Evolutionary conservation across 176 grass and related monocot genomes (phyloP), one percentile per base, ranked within the genome.

Genomic region (Rhynchospora breviuscula): DNA sequence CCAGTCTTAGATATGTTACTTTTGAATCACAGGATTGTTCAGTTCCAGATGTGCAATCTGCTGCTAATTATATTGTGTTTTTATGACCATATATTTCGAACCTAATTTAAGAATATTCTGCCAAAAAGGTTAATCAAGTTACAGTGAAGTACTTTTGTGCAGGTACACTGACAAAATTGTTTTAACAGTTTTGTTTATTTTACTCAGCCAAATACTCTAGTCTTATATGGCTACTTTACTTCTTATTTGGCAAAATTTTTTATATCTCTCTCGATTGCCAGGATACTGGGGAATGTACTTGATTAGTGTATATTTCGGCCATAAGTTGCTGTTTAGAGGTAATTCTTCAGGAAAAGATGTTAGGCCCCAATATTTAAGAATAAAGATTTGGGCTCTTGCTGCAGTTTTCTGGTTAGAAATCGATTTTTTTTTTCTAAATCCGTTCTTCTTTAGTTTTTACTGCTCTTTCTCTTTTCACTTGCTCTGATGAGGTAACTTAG

Each of bases 231-330:
- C 13, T 56, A 14, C 25, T 56, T 70, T 56, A 47, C 47, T 56
- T 76, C 53, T 22, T 54, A 4, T 54, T 56, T 53, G 48, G 72
- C 49, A 76, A 54, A 19, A 26, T 2, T 25, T 74, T 40, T 82
- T 51, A 59, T 62, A 2, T 74, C 46, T 78, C 22, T 83, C 61
- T 89, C 54, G 49, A 68, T 78, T 92, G 64, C 3, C 83, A 94
- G 92, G 92, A 81, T 98, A 98, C 59, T 98, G 95, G 95, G 87
- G 89, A 65, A 94, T 98, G 92, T 93, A 93, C 85, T 53, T 94
- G 78, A 86, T 94, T 87, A 89, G 90, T 88, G 90, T 98, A 69
- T 92, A 85, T 90, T 73, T 98, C 67, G 92, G 95, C 79, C 87
- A 91, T 87, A 51, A 91, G 77, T 57, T 94, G 22, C 83, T 94